Base-by-base conservation (phyloP, 441 rosid species). In the Pelargonium myrrhifolium region DNA sequence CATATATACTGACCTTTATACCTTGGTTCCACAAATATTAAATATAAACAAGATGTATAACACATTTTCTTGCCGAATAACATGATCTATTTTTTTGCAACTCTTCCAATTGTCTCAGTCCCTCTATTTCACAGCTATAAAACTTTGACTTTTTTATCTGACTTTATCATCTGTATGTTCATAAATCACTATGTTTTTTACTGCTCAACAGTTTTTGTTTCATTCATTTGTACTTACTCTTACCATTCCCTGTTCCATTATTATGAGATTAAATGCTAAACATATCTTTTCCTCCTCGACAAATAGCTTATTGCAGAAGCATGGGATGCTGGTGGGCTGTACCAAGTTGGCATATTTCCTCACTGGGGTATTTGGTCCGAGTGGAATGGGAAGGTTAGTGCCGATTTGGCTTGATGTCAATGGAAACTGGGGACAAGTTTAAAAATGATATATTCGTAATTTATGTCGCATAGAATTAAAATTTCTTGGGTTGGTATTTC, bases 321-420 rank as follows among this genome's bases (percentile, higher is more conserved):
- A 72, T 93, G 99, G 99, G 97, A 91, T 66, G 69, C 97, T 11
- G 99, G 99, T 77, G 97, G 99, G 68, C 85, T 93, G 58, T 93
- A 93, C 75, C 99, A 91, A 87, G 97, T 93, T 79, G 99, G 99
- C 77, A 76, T 55, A 45, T 93, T 91, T 85, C 97, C 99, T 68
- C 96, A 91, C 79, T 91, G 97, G 99, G 84, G 90, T 55, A 82
- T 89, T 71, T 93, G 99, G 99, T 93, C 96, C 15, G 99, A 93
- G 73, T 93, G 99, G 99, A 93, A 93, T 74, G 99, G 99, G 66
- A 91, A 93, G 97, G 99, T 93, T 65, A 75, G 87, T 75, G 63
- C 45, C 11, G 4, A 24, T 11, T 2, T 58, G 62, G 31, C 10
- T 22, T 58, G 10, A 20, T 12, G 35, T 4, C 35, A 21, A 55